Evolutionary conservation across 257 asterid species (phyloP).

Genomic region (Solanum pimpinellifolium): DNA sequence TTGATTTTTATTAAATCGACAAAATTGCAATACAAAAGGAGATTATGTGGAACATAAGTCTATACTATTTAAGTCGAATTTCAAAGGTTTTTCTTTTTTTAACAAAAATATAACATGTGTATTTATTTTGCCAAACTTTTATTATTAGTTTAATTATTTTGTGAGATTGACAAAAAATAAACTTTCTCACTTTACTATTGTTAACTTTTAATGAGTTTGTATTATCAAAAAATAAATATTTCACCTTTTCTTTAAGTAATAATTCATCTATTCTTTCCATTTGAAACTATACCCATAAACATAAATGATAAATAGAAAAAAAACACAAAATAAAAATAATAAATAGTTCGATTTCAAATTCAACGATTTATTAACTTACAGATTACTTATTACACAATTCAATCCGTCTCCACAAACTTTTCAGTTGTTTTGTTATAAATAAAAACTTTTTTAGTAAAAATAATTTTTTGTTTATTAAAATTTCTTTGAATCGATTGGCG

Average conservation of each 20-base stretch:
- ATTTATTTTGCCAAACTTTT: background rate
- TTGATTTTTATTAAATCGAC: background rate
- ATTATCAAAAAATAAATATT: background rate
- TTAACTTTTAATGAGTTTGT: background rate
- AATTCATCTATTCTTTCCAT: background rate
- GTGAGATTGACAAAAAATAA: background rate
- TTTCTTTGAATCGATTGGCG: background rate
- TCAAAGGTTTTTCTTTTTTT: no score
- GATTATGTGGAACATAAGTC: background rate
- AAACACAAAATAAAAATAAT: background rate
- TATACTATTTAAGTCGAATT: background rate
- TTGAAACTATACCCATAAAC: background rate
- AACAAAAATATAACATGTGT: no score
- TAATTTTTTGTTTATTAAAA: background rate
- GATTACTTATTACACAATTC: background rate
- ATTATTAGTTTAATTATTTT: background rate
- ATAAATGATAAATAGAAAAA: background rate
- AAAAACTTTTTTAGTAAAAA: background rate
- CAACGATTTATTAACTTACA: background rate
- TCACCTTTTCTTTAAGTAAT: background rate
- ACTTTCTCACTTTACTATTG: background rate
- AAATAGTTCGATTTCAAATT: background rate
- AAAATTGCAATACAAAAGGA: background rate
- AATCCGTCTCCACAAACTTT: background rate
- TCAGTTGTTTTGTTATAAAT: background rate